Evolutionary conservation across 73 alveolate genomes (phyloP).

Genomic region (Paramecium sexaurelia): DNA sequence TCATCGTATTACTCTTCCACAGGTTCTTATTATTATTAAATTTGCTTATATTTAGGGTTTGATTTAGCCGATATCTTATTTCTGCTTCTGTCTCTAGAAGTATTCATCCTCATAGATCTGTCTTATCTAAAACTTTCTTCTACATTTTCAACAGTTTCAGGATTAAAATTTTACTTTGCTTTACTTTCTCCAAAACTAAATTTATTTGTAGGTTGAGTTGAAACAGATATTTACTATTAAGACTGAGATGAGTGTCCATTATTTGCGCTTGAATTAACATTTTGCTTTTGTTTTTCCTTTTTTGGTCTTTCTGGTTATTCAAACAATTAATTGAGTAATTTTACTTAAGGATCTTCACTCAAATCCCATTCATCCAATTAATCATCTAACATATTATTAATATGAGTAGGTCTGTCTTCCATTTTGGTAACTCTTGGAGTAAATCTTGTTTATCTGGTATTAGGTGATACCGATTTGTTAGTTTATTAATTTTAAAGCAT

Average conservation of each 20-base stretch:
- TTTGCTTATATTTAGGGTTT: background rate
- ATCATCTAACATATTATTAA: constrained; percentile 34
- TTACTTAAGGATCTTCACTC: constrained; percentile 27
- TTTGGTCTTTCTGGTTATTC: constrained; percentile 7
- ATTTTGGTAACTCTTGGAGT: constrained; percentile 33
- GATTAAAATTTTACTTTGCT: background rate
- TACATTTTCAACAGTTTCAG: background rate
- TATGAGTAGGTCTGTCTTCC: constrained; percentile 33
- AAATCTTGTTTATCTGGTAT: constrained; percentile 47
- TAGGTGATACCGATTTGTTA: background rate
- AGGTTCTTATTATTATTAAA: background rate
- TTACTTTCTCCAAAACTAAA: constrained; percentile 49
- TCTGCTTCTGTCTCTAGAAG: constrained; percentile 22
- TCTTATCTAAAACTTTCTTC: background rate
- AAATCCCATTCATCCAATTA: constrained; percentile 44
- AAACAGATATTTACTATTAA: background rate
- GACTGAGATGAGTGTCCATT: background rate
- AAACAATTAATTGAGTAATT: background rate
- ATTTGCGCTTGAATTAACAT: background rate
- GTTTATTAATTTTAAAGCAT: background rate
- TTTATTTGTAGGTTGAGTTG: constrained; percentile 17
- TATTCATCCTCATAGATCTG: background rate
- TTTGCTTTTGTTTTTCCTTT: background rate
- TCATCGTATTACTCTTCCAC: constrained; percentile 34
- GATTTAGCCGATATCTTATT: constrained; percentile 15